Conservation (phyloP, 129 eudicot species). For the Glebionis coronaria region DNA sequence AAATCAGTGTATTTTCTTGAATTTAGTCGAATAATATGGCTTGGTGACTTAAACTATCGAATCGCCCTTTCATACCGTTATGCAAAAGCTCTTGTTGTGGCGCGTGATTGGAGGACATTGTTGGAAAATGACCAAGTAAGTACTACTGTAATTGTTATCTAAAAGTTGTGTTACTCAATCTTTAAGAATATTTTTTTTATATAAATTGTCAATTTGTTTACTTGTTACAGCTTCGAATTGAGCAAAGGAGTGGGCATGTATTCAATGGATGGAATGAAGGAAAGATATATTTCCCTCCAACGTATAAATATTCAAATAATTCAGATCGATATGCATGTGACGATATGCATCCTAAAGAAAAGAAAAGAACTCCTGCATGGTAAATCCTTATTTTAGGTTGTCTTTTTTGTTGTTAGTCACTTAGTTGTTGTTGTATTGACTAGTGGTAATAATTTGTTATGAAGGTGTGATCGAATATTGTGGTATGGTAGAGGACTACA, state of each 20-base stretch:
- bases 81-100: slow-evolving; percentile 89
- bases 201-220: background rate
- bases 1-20: slow-evolving; percentile 16
- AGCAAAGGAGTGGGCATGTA: slow-evolving; percentile 73
- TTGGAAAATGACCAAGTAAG: slow-evolving; percentile 91
- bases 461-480: slow-evolving; percentile 93
- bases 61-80: slow-evolving; percentile 69
- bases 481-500: slow-evolving; percentile 81
- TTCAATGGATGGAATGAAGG: slow-evolving; percentile 93
- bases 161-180: background rate
- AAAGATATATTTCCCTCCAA: slow-evolving; percentile 89
- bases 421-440: slow-evolving; percentile 3
- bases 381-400: slow-evolving; percentile 26
- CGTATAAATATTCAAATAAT: slow-evolving; percentile 87
- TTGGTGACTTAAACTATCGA: slow-evolving; percentile 95
- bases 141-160: background rate
- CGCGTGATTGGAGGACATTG: slow-evolving; percentile 76
- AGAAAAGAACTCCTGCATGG: slow-evolving; percentile 98
- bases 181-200: background rate
- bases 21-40: slow-evolving; percentile 88
- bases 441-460: slow-evolving; percentile 9
- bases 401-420: background rate
- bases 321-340: slow-evolving; percentile 92
- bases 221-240: slow-evolving; percentile 59
- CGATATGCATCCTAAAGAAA: slow-evolving; percentile 69